These are phyloP conservation scores for Bryopsis sp. DNA, from an alignment of 139 green algal genomes.

Conservation along the genomic window DNA sequence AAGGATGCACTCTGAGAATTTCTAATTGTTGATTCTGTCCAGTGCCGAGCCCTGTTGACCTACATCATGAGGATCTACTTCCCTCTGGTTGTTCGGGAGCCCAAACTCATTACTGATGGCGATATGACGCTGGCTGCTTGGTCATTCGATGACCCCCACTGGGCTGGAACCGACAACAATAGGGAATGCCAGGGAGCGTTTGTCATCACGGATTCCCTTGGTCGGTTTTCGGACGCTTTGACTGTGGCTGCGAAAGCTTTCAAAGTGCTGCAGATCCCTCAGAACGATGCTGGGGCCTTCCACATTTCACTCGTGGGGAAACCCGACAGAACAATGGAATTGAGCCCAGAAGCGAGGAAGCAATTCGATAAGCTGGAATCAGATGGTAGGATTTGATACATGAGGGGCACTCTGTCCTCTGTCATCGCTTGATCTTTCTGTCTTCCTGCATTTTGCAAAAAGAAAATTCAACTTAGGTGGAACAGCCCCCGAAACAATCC, in stretches of 20 bases:
- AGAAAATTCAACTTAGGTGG: no score
- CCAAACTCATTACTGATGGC: conserved; percentile 24
- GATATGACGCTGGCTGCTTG: conserved; percentile 28
- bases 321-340: no score
- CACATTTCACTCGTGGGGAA: conserved; percentile 11
- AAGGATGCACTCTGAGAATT: no score
- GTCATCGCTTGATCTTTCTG: no score
- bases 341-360: no score
- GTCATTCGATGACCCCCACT: conserved; percentile 32
- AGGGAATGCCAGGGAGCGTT: neutral
- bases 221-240: neutral
- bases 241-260: neutral
- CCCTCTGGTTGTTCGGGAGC: conserved; percentile 58
- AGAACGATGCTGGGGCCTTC: neutral
- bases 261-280: neutral
- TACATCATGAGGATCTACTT: conserved; percentile 88
- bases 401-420: no score
- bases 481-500: no score
- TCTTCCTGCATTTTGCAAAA: no score
- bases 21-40: no score
- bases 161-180: neutral
- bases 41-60: conserved; percentile 54
- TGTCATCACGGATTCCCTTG: conserved; percentile 1
- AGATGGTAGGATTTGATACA: no score
- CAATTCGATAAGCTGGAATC: no score